These are phyloP conservation scores for Eucalyptus regnans DNA, from an alignment of 345 rosid species.

Conservation along the genomic window DNA sequence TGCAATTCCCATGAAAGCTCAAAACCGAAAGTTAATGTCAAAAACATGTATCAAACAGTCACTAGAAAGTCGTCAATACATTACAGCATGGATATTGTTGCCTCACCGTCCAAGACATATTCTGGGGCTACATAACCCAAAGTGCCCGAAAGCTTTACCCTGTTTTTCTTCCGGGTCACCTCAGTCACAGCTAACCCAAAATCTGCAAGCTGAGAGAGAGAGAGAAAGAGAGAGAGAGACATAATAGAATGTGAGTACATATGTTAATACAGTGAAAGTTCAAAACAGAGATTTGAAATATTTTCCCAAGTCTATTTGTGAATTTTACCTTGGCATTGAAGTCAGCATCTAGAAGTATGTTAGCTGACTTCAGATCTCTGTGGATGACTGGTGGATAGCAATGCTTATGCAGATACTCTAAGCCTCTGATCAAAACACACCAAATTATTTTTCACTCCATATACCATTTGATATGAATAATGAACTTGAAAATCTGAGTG, in stretches of 20 bases:
- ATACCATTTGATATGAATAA: not conserved
- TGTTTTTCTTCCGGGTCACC: conserved; percentile 53
- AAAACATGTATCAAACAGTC: not conserved
- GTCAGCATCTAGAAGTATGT: conserved; percentile 73
- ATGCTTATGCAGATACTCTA: conserved; percentile 90
- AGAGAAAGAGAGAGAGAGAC: not conserved
- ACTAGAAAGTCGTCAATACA: not conserved
- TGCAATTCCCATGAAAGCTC: not conserved
- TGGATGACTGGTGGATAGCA: conserved; percentile 89
- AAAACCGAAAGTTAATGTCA: not conserved
- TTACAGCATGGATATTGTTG: not conserved
- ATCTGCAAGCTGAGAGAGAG: conserved; percentile 68
- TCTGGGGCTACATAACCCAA: conserved; percentile 96
- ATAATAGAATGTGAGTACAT: not conserved
- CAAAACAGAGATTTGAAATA: not conserved
- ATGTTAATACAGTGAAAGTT: not conserved
- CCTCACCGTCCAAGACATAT: conserved; percentile 78
- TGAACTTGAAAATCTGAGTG: not conserved
- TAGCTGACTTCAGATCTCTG: conserved; percentile 97
- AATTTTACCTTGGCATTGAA: conserved; percentile 88
- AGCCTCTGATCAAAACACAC: conserved; percentile 52
- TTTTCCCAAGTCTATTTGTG: not conserved
- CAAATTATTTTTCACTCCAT: not conserved
- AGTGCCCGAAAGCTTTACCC: conserved; percentile 88
- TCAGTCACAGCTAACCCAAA: conserved; percentile 88